Percentiles rank a stretch among this genome's conserved stretches.
These are phyloP conservation scores for Paraconiothyrium sp. DNA, from an alignment of 2,329 filamentous ascomycete genomes.

Conservation along the genomic window DNA sequence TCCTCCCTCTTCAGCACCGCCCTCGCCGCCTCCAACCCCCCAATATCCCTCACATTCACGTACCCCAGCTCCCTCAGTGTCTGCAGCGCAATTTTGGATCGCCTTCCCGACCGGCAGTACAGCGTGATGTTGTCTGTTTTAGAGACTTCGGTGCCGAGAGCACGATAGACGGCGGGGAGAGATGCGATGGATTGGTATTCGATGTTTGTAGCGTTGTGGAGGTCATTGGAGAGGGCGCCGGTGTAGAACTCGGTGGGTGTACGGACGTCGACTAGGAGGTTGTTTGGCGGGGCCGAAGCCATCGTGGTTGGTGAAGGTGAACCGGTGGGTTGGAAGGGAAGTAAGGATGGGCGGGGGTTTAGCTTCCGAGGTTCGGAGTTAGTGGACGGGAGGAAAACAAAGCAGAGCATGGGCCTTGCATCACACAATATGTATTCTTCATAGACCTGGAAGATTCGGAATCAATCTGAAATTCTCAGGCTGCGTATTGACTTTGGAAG, in stretches of 20 bases:
- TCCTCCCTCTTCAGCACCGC: constrained; percentile 40
- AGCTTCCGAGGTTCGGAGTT: constrained; percentile 5
- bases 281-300: constrained; percentile 7
- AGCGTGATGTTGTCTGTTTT: constrained; percentile 47
- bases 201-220: constrained; percentile 46
- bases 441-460: background rate
- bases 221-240: constrained; percentile 37
- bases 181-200: constrained; percentile 47
- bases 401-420: background rate
- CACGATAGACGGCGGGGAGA: constrained; percentile 34
- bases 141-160: constrained; percentile 26
- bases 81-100: constrained; percentile 45
- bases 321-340: background rate
- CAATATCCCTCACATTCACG: constrained; percentile 45
- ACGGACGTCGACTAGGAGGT: constrained; percentile 49
- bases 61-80: constrained; percentile 43
- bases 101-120: constrained; percentile 49
- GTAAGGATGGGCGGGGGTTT: background rate
- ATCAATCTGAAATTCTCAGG: background rate
- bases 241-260: constrained; percentile 47
- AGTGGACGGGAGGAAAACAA: background rate
- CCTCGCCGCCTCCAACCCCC: constrained; percentile 46
- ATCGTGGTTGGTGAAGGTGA: background rate
- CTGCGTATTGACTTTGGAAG: too few relatives aligned
- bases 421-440: background rate